Evolutionary conservation across 1,284 basidiomycete genomes (phyloP).

Genomic region (Cutaneotrichosporon dermatis): DNA sequence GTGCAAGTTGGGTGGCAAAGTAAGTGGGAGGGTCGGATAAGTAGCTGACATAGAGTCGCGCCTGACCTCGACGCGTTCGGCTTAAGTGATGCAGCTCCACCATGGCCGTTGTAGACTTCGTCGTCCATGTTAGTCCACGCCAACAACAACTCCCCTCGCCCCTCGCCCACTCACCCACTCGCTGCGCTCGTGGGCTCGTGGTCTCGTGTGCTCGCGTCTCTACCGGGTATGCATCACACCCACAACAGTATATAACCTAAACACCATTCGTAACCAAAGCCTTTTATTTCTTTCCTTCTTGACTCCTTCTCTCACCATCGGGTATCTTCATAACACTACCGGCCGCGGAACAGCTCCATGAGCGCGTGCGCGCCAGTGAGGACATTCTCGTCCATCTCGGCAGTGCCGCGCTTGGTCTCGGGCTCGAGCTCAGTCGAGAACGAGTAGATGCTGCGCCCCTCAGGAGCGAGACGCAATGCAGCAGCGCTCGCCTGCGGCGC

Average conservation of each 20-base stretch:
- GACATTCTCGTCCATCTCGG: conserved; percentile 25
- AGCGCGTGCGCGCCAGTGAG: conserved; percentile 22
- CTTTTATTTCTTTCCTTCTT: background rate
- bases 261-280: background rate
- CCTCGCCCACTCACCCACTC: too few relatives aligned
- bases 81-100: too few relatives aligned
- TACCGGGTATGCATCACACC: background rate
- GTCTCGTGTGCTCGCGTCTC: background rate
- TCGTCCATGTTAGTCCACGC: too few relatives aligned
- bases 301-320: background rate
- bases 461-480: conserved; percentile 12
- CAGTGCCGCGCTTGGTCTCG: conserved; percentile 19
- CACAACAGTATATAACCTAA: conserved; percentile 5
- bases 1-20: conserved; percentile 3
- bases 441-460: conserved; percentile 24
- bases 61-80: too few relatives aligned
- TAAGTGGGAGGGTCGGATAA: background rate
- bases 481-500: background rate
- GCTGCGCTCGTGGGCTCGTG: too few relatives aligned
- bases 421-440: conserved; percentile 24
- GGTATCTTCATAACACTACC: background rate
- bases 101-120: too few relatives aligned
- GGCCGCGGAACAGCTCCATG: conserved; percentile 20
- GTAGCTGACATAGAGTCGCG: too few relatives aligned
- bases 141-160: too few relatives aligned